Conservation (phyloP, 2,329 filamentous ascomycete species). For the Cladorrhinum sp. region DNA sequence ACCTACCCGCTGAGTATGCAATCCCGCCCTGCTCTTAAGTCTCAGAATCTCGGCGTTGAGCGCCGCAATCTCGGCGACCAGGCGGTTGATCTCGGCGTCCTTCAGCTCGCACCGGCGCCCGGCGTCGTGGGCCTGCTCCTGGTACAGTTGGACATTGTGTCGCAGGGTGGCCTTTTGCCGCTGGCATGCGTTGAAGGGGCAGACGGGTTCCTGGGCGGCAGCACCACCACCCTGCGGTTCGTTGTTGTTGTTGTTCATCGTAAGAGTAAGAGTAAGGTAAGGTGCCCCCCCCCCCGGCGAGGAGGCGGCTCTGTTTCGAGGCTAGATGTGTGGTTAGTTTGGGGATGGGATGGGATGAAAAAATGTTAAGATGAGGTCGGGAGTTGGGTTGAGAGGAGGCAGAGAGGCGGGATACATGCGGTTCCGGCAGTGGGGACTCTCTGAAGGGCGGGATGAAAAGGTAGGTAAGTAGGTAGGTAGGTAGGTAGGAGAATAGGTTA, state of each 20-base stretch:
- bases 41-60: background rate
- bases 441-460: too few relatives aligned
- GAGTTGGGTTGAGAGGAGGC: background rate
- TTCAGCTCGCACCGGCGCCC: background rate
- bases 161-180: background rate
- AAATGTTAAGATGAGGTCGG: background rate
- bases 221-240: background rate
- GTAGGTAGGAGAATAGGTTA: too few relatives aligned
- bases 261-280: background rate
- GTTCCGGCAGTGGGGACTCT: too few relatives aligned
- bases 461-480: too few relatives aligned
- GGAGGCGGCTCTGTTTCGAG: too few relatives aligned
- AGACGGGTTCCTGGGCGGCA: background rate
- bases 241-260: background rate
- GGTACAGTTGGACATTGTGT: background rate
- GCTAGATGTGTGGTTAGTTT: too few relatives aligned
- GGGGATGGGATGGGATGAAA: too few relatives aligned
- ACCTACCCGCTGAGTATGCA: background rate
- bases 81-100: background rate
- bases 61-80: background rate
- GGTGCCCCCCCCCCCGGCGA: too few relatives aligned
- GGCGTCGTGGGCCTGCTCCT: background rate
- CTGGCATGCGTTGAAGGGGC: background rate
- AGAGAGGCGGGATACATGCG: too few relatives aligned
- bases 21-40: background rate